Base-by-base conservation (phyloP, 192 early-diverging fungal genomes). In the Umbelopsis ramanniana region DNA sequence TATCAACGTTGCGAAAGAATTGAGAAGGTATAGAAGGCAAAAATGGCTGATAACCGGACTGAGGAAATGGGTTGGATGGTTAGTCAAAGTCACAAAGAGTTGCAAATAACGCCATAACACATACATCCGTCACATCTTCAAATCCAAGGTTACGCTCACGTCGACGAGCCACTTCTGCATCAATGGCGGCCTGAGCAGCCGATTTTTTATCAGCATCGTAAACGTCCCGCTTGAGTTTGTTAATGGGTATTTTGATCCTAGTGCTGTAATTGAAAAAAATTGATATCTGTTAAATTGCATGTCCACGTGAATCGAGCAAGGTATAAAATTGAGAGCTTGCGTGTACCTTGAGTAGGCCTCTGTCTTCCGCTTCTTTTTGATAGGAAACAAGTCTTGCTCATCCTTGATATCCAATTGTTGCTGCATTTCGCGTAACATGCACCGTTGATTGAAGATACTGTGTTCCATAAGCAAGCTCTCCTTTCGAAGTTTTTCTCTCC, bases 381-480 rank as follows among this genome's bases (percentile, higher is more conserved):
- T 67, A 10, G 79, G 66, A 71, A 84, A 78, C 22, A 85, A 29
- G 50, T 87, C 81, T 12, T 88, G 76, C 24, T 91, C 88, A 5
- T 86, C 84, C 66, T 85, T 84, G 57, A 95, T 88, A 19, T 91
- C 93, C 52, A 95, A 82, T 54, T 82, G 84, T 72, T 88, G 86
- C 69, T 89, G 88, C 52, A 89, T 75, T 50, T 87, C 84, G 38
- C 89, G 86, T 17, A 94, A 81, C 17, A 83, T 81, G 60, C 86
- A 83, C 17, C 88, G 74, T 63, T 90, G 83, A 22, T 92, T 89
- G 76, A 96, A 96, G 45, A 93, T 89, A 19, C 83, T 81, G 40
- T 94, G 91, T 67, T 96, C 95, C 14, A 92, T 76, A 0, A 87
- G 78, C 21, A 96, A 77, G 43, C 88, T 82, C 69, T 95, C 93